A percentile compares a stretch with the other conserved stretches of the same genome.
phyloP scores from a whole-genome alignment of 192 early-diverging fungal species.

The Linnemannia exigua region DNA sequence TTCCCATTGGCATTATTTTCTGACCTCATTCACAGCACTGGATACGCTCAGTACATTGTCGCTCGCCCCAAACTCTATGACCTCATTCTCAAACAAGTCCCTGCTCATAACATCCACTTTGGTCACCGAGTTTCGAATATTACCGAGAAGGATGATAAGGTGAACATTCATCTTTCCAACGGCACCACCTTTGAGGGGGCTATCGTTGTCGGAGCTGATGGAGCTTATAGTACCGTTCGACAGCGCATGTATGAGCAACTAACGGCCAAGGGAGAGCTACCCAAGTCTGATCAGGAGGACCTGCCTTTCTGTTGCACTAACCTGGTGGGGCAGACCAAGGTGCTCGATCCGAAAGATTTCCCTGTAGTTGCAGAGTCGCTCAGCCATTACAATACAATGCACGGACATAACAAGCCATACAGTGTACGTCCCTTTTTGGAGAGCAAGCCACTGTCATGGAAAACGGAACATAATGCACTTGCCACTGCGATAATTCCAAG shows the following conservation, averaged over 20 bases:
- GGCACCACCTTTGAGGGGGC: constrained; percentile 9
- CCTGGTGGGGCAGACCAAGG: constrained; percentile 16
- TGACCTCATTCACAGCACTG: constrained; percentile 16
- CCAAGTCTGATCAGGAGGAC: neutral
- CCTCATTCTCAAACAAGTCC: neutral
- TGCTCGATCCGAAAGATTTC: constrained; percentile 9
- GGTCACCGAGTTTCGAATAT: constrained; percentile 16
- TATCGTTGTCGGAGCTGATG: constrained; percentile 51
- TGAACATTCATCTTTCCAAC: constrained; percentile 28
- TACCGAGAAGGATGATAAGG: constrained; percentile 16
- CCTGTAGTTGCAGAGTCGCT: neutral
- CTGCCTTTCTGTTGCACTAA: constrained; percentile 7
- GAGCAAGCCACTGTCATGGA: too few species aligned
- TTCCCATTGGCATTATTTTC: too few species aligned
- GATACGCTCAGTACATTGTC: neutral
- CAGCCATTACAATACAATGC: neutral
- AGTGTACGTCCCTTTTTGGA: constrained; percentile 8
- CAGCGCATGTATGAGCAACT: constrained; percentile 21
- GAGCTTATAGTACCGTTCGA: constrained; percentile 33
- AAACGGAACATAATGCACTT: too few species aligned
- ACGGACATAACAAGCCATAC: constrained; percentile 16
- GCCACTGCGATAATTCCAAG: too few species aligned
- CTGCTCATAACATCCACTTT: constrained; percentile 21
- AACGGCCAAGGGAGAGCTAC: neutral
- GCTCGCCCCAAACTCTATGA: constrained; percentile 16